Conservation (phyloP, 805 yeast species). For the Kuraishia hungarica region DNA sequence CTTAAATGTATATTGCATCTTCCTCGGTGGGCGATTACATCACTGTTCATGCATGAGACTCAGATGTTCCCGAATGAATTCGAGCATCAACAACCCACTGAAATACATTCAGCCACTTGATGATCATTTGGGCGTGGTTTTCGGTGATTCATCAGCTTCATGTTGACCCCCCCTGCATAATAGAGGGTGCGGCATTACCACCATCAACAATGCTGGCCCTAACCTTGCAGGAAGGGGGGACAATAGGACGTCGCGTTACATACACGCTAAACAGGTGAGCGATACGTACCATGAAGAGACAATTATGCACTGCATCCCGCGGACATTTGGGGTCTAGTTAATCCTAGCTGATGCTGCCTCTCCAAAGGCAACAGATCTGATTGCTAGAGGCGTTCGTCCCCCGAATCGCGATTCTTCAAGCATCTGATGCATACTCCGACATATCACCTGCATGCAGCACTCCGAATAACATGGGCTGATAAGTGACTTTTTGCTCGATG, state of each 20-base stretch:
- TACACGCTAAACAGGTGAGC: neutral
- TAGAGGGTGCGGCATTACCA: neutral
- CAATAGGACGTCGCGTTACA: neutral
- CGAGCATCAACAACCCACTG: too few relatives aligned
- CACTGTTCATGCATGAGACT: neutral
- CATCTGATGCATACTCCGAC: neutral
- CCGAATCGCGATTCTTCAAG: neutral
- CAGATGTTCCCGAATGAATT: neutral
- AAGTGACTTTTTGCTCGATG: neutral
- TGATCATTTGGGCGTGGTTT: neutral
- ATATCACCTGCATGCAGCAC: neutral
- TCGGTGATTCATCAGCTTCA: neutral
- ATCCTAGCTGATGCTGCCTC: neutral
- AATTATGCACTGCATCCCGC: neutral
- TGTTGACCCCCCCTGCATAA: neutral
- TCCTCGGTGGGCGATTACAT: neutral
- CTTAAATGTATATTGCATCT: neutral
- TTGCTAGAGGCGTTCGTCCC: neutral
- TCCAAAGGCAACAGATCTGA: neutral
- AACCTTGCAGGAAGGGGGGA: neutral
- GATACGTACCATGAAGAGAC: neutral
- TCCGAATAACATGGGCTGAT: neutral
- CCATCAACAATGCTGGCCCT: neutral
- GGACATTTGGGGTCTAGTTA: too few relatives aligned
- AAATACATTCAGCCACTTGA: neutral